phyloP scores from a whole-genome alignment of 352 stramenopile genomes.

The Plasmopara viticola region DNA sequence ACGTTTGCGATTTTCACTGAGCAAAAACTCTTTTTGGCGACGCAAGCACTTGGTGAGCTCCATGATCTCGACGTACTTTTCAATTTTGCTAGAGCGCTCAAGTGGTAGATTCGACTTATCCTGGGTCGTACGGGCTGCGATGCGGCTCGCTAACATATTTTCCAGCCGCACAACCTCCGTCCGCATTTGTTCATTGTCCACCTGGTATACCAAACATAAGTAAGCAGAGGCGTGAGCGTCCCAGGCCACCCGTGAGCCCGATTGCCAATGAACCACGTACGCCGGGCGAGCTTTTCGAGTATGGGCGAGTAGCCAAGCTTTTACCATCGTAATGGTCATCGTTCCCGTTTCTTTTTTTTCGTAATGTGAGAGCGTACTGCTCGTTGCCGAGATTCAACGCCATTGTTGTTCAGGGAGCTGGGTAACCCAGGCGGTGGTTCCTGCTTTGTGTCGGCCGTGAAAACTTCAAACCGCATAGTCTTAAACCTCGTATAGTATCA shows the following conservation, averaged over 20 bases:
- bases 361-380: slow-evolving; percentile 52
- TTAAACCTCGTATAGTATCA: not conserved
- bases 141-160: slow-evolving; percentile 64
- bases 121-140: slow-evolving; percentile 62
- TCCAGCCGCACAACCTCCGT: slow-evolving; percentile 72
- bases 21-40: slow-evolving; percentile 79
- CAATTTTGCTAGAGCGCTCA: slow-evolving; percentile 77
- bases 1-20: slow-evolving; percentile 81
- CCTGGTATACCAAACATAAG: slow-evolving; percentile 17
- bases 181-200: slow-evolving; percentile 74
- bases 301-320: slow-evolving; percentile 39
- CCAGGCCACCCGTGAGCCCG: not conserved
- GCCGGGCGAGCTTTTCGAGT: slow-evolving; percentile 43
- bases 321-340: slow-evolving; percentile 48
- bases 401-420: slow-evolving; percentile 12
- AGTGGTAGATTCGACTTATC: slow-evolving; percentile 62
- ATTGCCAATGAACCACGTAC: slow-evolving; percentile 23
- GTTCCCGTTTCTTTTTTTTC: slow-evolving; percentile 40
- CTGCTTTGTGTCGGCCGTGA: not conserved
- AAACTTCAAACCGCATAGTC: slow-evolving; percentile 13
- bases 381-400: slow-evolving; percentile 34
- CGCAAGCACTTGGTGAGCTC: slow-evolving; percentile 83
- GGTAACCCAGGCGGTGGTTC: not conserved
- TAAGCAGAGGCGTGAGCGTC: not conserved
- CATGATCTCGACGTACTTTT: slow-evolving; percentile 86